phyloP scores from a whole-genome alignment of 129 eudicot genomes.

The Artemisia annua region DNA sequence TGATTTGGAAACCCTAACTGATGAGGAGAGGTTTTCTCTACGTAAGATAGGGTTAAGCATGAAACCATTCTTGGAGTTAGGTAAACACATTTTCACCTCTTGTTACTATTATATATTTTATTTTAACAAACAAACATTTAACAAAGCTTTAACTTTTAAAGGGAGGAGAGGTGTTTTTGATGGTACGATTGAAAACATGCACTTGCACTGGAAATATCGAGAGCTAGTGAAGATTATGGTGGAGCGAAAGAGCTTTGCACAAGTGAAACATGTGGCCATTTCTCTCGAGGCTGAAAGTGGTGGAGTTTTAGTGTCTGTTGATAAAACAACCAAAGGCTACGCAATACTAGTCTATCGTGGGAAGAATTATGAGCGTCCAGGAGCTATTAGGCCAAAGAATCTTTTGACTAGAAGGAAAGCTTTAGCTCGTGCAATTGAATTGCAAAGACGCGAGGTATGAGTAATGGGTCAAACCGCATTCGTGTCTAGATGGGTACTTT shows the following conservation, averaged over 20 bases:
- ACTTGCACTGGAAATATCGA: conserved; percentile 90
- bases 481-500: not conserved
- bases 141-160: conserved; percentile 19
- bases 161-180: conserved; percentile 89
- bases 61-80: conserved; percentile 85
- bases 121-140: not conserved
- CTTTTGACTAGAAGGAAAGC: conserved; percentile 91
- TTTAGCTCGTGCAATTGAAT: conserved; percentile 89
- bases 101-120: not conserved
- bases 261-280: conserved; percentile 78
- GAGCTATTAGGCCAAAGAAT: conserved; percentile 59
- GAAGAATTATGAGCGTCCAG: conserved; percentile 79
- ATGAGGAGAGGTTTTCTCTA: conserved; percentile 83
- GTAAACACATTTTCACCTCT: conserved; percentile 38
- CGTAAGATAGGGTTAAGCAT: conserved; percentile 93
- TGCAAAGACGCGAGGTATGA: conserved; percentile 88
- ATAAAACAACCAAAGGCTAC: conserved; percentile 75
- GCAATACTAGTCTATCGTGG: conserved; percentile 88
- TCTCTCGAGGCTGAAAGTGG: conserved; percentile 96
- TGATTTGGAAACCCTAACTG: conserved; percentile 78
- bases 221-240: conserved; percentile 88
- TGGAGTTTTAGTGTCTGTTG: conserved; percentile 88
- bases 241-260: conserved; percentile 61
- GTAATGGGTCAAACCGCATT: not conserved
- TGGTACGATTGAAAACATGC: conserved; percentile 96